Evolutionary conservation across 305 asterid species (phyloP), one percentile per base, ranked within the genome.

Genomic region (Solanum chacoense): DNA sequence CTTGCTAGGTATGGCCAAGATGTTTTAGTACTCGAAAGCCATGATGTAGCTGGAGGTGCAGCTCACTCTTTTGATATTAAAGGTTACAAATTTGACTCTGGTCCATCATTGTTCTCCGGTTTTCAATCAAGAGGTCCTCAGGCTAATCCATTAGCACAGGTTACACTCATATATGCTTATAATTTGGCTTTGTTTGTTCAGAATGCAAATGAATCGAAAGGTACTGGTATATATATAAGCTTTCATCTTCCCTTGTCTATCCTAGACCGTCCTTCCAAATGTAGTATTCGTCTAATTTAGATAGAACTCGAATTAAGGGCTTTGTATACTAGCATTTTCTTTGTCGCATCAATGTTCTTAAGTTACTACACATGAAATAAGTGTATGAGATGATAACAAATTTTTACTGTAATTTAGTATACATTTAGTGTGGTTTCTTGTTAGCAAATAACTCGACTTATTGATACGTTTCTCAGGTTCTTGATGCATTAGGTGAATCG

Each of bases 131-230:
- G 98, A 93, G 99, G 99, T 86, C 98, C 92, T 77, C 99, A 97
- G 93, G 98, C 98, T 5, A 97, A 97, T 88, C 99, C 99, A 90
- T 95, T 97, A 73, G 98, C 96, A 85, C 98, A 97, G 92, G 99
- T 97, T 50, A 4, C 45, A 75, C 65, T 42, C 45, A n/a, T 31
- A 45, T 13, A 29, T 32, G 12, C 7, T 73, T 55, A 31, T 55
- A 20, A 87, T 87, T 32, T 40, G 16, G 9, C 29, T 28, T 67
- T 34, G 7, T 40, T 73, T 71, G 8, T 72, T 77, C 13, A 77
- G 22, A 77, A 36, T 36, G 55, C 10, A 77, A 77, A 76, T 76
- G 31, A 35, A 35, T 76, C 13, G 31, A 35, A 76, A 35, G 0
- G 0, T n/a, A 77, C 22, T n/a, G n/a, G 84, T n/a, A 77, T 22